These are phyloP conservation scores for Fusarium sp. DNA, from an alignment of 2,329 filamentous ascomycete species.

Conservation along the genomic window DNA sequence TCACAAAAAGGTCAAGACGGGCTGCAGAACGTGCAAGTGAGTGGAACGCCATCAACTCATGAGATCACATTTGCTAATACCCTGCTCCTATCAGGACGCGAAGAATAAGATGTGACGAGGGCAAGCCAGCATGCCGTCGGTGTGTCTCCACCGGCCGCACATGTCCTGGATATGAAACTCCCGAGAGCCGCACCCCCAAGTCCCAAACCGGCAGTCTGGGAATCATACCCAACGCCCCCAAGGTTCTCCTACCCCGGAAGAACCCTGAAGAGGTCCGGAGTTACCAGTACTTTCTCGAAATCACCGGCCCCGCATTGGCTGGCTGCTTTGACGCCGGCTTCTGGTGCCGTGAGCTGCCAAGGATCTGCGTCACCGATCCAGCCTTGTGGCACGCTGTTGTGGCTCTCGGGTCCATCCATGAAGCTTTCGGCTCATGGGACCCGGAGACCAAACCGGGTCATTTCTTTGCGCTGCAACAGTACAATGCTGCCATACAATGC, in stretches of 20 bases:
- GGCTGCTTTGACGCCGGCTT: constrained; percentile 12
- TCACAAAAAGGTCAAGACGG: constrained; percentile 10
- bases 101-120: constrained; percentile 10
- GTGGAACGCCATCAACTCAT: background rate
- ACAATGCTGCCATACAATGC: background rate
- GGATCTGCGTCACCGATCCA: constrained; percentile 12
- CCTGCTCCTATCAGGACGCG: background rate
- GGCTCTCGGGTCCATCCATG: constrained; percentile 4
- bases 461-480: constrained; percentile 3
- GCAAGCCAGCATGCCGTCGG: background rate
- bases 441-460: background rate
- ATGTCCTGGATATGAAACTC: background rate
- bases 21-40: constrained; percentile 13
- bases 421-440: background rate
- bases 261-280: constrained; percentile 14
- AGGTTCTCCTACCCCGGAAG: constrained; percentile 3
- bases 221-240: background rate
- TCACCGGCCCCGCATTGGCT: constrained; percentile 11
- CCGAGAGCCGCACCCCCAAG: background rate
- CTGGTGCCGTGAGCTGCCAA: constrained; percentile 16
- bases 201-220: too few species aligned
- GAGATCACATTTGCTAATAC: background rate
- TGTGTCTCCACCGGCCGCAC: constrained; percentile 1
- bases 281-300: constrained; percentile 11
- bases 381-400: constrained; percentile 20